Evolutionary conservation across 176 grass and related monocot species (phyloP).

Genomic region (Oryza australiensis): DNA sequence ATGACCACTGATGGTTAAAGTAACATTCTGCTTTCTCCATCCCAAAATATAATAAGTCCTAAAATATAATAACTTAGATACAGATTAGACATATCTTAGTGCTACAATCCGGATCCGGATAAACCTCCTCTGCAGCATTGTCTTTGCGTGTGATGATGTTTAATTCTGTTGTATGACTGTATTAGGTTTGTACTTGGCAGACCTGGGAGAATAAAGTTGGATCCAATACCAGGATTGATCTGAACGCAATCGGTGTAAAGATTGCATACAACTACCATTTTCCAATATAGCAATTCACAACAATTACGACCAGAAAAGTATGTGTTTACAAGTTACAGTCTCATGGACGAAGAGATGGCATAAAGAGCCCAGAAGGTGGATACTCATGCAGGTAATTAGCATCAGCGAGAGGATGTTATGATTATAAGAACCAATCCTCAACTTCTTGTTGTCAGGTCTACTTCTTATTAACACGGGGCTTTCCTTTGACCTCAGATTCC

Average conservation of each 20-base stretch:
- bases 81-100: no score
- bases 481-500: slow-evolving; percentile 94
- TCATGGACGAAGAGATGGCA: slow-evolving; percentile 15
- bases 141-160: not conserved
- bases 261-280: not conserved
- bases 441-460: slow-evolving; percentile 15
- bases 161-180: not conserved
- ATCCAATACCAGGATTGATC: not conserved
- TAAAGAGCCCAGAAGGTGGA: slow-evolving; percentile 4
- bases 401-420: slow-evolving; percentile 18
- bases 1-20: not conserved
- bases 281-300: not conserved
- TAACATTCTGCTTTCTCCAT: not conserved
- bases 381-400: slow-evolving; percentile 1
- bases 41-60: no score
- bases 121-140: not conserved
- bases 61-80: no score
- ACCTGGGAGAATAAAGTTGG: no score
- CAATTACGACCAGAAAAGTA: not conserved
- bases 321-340: not conserved
- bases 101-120: no score
- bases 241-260: not conserved
- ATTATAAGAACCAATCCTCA: not conserved
- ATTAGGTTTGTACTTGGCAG: not conserved
- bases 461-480: slow-evolving; percentile 71